These are phyloP conservation scores for Diaporthe batatas DNA, from an alignment of 2,329 filamentous ascomycete species.

Conservation along the genomic window DNA sequence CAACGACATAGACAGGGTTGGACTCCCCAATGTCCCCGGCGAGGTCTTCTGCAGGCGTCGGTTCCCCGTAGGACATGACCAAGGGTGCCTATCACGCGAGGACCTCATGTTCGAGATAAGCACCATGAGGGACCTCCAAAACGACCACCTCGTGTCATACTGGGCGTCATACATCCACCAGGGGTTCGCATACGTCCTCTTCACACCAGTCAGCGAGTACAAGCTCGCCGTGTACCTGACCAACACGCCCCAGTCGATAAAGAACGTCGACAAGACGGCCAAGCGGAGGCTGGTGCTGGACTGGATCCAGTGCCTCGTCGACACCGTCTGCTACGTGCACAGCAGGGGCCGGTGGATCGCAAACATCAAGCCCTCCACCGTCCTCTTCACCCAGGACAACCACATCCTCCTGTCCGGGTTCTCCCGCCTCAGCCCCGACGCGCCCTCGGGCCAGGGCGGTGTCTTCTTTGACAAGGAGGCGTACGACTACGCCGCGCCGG, in stretches of 20 bases:
- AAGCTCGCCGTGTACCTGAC: constrained; percentile 77
- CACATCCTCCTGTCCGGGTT: constrained; percentile 77
- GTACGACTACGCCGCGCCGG: constrained; percentile 81
- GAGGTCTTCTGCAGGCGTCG: constrained; percentile 69
- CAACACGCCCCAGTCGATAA: constrained; percentile 72
- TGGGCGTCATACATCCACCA: constrained; percentile 79
- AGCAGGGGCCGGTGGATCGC: constrained; percentile 73
- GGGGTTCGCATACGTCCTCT: constrained; percentile 73
- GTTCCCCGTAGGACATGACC: constrained; percentile 63
- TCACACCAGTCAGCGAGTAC: constrained; percentile 75
- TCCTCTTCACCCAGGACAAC: constrained; percentile 75
- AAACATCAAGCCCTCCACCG: constrained; percentile 78
- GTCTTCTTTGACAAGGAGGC: constrained; percentile 74
- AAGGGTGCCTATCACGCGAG: constrained; percentile 60
- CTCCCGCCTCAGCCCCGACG: constrained; percentile 60
- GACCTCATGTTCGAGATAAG: constrained; percentile 74
- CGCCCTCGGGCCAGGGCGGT: constrained; percentile 55
- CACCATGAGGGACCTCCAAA: constrained; percentile 69
- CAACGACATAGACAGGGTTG: constrained; percentile 68
- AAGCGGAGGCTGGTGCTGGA: constrained; percentile 73
- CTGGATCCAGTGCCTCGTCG: constrained; percentile 81
- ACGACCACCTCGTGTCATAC: constrained; percentile 78
- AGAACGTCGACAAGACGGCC: constrained; percentile 71
- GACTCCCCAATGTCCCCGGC: constrained; percentile 72
- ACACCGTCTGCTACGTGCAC: constrained; percentile 77